Base-by-base conservation (phyloP, 495 filamentous ascomycete genomes). In the Podospora fimiseda region DNA sequence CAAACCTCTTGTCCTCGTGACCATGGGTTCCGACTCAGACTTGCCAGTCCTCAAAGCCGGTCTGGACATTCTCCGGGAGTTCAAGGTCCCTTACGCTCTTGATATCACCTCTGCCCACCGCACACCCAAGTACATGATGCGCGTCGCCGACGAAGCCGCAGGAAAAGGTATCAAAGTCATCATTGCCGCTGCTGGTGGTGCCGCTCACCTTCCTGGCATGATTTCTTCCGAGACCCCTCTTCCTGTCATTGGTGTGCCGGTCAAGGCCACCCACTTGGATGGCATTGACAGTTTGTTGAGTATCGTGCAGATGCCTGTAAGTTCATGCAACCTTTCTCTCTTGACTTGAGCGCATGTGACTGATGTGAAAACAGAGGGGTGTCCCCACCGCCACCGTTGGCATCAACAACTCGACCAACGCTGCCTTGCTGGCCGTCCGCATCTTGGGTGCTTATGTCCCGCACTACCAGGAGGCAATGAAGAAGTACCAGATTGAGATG, bases 11-110 rank as follows among this genome's bases (percentile, higher is more conserved):
- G 84, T 96, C 7, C 85, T 86, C 7, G 84, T 98, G 8, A 88
- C 90, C 33, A 96, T 96, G 89, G 93, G 93, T 53, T 97, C 93
- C 4, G 90, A 96, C 72, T 93, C 88, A 37, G 93, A 98, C 67
- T 81, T 95, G 15, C 83, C 84, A 33, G 82, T 87, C 11, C 80
- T 97, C 14, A 79, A 82, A 19, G 82, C 86, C 1, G 89, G 87
- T 14, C 74, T 94, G 37, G 81, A 87, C 54, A 78, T 96, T 36
- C 79, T 98, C 36, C 72, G 79, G 23, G 78, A 83, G 30, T 87
- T 98, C 60, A 74, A 75, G 14, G 85, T 97, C 41, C 83, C 88
- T 9, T 87, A 81, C 62, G 79, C 82, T 16, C 78, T 85, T 16
- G 85, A 85, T 50, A 95, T 98, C 69, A 95, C 90, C 22, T 96